Percentiles rank a stretch among this genome's conserved stretches.
These are phyloP conservation scores for Amborella trichopoda DNA, from an alignment of 164 flowering plant species.

Conservation along the genomic window DNA sequence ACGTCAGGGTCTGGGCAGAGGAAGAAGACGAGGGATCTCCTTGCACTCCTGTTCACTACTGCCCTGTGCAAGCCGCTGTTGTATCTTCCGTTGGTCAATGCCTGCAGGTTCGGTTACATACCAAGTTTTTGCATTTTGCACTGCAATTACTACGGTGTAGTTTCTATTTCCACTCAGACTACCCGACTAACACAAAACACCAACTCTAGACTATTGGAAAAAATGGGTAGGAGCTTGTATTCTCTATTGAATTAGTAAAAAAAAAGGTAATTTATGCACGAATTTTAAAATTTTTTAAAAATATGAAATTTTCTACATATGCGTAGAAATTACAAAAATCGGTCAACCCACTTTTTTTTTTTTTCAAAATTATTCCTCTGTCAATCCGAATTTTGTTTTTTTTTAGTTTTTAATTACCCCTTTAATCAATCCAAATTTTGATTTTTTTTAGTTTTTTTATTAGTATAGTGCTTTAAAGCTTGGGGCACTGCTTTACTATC, in stretches of 20 bases:
- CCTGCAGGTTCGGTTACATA: slow-evolving; percentile 21
- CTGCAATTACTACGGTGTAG: background rate
- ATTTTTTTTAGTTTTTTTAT: too few species aligned
- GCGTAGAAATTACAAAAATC: too few species aligned
- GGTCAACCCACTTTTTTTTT: too few species aligned
- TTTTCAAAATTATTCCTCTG: too few species aligned
- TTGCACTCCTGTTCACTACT: slow-evolving; percentile 42
- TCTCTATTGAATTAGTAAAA: too few species aligned
- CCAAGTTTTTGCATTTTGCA: background rate
- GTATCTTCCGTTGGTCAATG: slow-evolving; percentile 52
- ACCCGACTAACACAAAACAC: background rate
- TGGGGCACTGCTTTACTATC: too few species aligned
- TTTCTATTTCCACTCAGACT: background rate
- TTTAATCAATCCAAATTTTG: too few species aligned
- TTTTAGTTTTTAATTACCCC: too few species aligned
- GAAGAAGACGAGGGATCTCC: slow-evolving; percentile 62
- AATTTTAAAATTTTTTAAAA: background rate
- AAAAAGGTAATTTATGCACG: background rate
- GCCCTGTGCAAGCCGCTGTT: slow-evolving; percentile 81
- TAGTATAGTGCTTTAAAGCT: too few species aligned
- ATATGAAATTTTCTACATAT: background rate
- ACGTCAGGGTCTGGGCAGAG: slow-evolving; percentile 43
- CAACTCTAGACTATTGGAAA: background rate
- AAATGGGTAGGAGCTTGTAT: too few species aligned
- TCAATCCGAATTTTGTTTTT: too few species aligned